Evolutionary conservation across 805 yeast species (phyloP), one percentile per base, ranked within the genome.

Genomic region (Blastobotrys americana): DNA sequence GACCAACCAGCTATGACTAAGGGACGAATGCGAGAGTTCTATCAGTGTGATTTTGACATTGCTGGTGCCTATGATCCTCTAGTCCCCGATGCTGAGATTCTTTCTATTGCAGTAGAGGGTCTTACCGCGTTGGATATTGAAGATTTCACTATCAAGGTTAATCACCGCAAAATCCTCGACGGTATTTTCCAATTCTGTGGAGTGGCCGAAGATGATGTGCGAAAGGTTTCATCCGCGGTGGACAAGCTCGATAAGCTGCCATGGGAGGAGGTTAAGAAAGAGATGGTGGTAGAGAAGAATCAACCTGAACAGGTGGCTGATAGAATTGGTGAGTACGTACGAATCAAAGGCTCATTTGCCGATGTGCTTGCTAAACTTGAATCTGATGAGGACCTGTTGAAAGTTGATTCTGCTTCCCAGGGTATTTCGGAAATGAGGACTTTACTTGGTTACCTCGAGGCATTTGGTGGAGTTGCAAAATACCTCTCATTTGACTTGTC

Each of bases 1-100:
- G 99, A 93, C 64, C 99, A 93, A 68, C 99, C 99, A 3, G 99
- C 99, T 5, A 93, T 93, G 98, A 90, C 97, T 42, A 93, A 93
- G 68, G 99, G 99, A 50, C 79, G 99, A 68, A 93, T 93, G 98
- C 84, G 99, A 76, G 99, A 93, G 68, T 93, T 93, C 60, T 93
- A 93, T 67, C 99, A 93, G 70, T 93, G 99, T 72, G 99, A 93
- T 70, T 85, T 93, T 58, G 99, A 93, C 66, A 73, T 93, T 59
- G 99, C 99, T 18, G 99, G 99, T 43, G 67, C 65, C 46, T 90
- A 84, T 64, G 98, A 93, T 59, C 59, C 80, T 22, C 93, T 93
- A 98, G 93, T 93, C 39, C 95, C 98, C 19, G 99, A 93, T 63
- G 80, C 97, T 5, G 99, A 93, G 69, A 72, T 82, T 47, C 73